Base-by-base conservation (phyloP, 1,284 basidiomycete genomes). In the Pisolithus thermaeus region DNA sequence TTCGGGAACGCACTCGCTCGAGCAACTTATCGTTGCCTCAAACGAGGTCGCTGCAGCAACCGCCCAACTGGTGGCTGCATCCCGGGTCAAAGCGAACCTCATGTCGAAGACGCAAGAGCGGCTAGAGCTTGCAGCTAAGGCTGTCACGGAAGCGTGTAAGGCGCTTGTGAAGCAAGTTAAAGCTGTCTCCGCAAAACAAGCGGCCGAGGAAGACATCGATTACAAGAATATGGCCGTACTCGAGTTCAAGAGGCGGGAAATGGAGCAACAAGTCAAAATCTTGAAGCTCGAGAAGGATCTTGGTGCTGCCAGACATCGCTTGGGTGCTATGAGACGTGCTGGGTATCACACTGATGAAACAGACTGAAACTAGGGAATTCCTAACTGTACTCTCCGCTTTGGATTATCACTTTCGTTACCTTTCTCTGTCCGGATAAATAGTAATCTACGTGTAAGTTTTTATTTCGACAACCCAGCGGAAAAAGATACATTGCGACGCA, bases 221-320 rank as follows among this genome's bases (percentile, higher is more conserved):
- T 98, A 94, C 73, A 87, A 89, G 70, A 83, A 83, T 55, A 94
- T 98, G 92, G 89, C 92, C 4, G 83, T 78, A 44, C 79, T 98
- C 67, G 96, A 99, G 72, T 98, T 97, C 83, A 99, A 99, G 80
- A 90, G 84, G 62, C 78, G 84, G 47, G 94, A 97, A 79, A 98
- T 99, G 94, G 96, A 99, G 73, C 93, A 97, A 68, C 96, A 98
- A 73, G 97, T 99, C 43, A 92, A 97, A 69, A 97, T 99, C 58
- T 76, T 99, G 59, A 95, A 89, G 66, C 73, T 98, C 61, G 96
- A 98, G 78, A 97, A 97, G 77, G 93, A 97, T 11, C n/a, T 99
- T 35, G 90, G 88, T 46, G 92, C 88, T 36, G 90, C 93, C 23
- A 79, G 93, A 52, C 84, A 92, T 68, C 78, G 84, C 56, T 71